phyloP scores from a whole-genome alignment of 192 early-diverging fungal genomes.

The Coemansia erecta region DNA sequence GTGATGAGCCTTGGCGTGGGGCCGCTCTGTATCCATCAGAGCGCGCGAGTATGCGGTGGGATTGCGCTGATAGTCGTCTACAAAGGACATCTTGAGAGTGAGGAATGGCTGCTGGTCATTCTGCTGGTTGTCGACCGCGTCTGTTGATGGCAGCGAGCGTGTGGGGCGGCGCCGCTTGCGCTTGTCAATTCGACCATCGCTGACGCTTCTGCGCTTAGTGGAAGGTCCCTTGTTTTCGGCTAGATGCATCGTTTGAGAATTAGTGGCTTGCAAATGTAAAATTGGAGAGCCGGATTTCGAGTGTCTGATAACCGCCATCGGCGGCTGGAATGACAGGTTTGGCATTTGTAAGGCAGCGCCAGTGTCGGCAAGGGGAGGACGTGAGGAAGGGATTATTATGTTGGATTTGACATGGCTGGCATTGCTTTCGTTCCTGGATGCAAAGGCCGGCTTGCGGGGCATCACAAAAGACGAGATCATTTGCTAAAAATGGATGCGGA shows the following conservation, averaged over 20 bases:
- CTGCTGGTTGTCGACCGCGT: too few species aligned
- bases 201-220: neutral
- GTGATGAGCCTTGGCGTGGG: neutral
- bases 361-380: too few species aligned
- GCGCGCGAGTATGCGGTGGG: slow-evolving; percentile 47
- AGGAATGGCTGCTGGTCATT: slow-evolving; percentile 5
- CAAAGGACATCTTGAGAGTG: slow-evolving; percentile 25
- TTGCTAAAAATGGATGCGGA: neutral
- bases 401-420: neutral
- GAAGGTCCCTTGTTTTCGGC: too few species aligned
- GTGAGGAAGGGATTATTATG: slow-evolving; percentile 2
- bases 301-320: neutral
- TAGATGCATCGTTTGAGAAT: neutral
- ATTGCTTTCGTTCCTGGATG: neutral
- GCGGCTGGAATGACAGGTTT: too few species aligned
- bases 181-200: slow-evolving; percentile 30
- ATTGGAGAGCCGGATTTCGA: neutral
- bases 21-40: slow-evolving; percentile 30
- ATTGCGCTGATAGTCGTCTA: slow-evolving; percentile 49
- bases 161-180: slow-evolving; percentile 39
- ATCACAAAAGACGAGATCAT: slow-evolving; percentile 7
- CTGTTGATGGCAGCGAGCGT: slow-evolving; percentile 19
- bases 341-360: too few species aligned
- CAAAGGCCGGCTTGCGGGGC: neutral
- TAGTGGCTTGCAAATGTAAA: slow-evolving; percentile 2